phyloP scores from a whole-genome alignment of 495 filamentous ascomycete genomes.

The Lasiosphaeria miniovina region DNA sequence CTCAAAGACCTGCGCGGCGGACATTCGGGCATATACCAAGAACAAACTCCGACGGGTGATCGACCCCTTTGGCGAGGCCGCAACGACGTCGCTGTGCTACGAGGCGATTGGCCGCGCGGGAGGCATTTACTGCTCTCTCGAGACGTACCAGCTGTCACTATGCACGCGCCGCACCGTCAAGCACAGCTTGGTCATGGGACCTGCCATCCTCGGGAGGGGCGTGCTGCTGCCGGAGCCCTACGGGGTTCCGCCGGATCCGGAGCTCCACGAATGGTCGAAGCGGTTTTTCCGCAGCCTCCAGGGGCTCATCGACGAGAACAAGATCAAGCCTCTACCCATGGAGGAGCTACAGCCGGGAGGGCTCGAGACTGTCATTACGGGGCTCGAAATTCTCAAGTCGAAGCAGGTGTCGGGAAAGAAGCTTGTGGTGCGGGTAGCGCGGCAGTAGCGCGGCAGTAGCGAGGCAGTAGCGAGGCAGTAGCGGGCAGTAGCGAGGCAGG shows the following conservation, averaged over 20 bases:
- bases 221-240: conserved; percentile 10
- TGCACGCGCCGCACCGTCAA: conserved; percentile 15
- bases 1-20: conserved; percentile 35
- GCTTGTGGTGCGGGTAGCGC: not conserved
- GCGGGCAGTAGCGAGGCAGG: too few relatives aligned
- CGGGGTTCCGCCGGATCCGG: conserved; percentile 9
- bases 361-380: not conserved
- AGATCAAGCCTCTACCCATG: conserved; percentile 8
- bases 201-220: conserved; percentile 9
- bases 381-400: not conserved
- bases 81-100: conserved; percentile 21
- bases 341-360: not conserved
- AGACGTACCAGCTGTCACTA: conserved; percentile 17
- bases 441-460: too few relatives aligned
- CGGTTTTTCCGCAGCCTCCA: conserved; percentile 8
- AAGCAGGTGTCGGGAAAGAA: not conserved
- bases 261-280: conserved; percentile 16
- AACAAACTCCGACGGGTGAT: conserved; percentile 36
- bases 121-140: conserved; percentile 23
- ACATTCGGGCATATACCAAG: conserved; percentile 39
- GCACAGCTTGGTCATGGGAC: conserved; percentile 15
- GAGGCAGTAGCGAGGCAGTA: too few relatives aligned
- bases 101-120: conserved; percentile 22
- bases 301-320: conserved; percentile 6
- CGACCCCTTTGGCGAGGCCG: conserved; percentile 39